Conservation (phyloP, 768 basidiomycete species). For the Termitomyces heimii region DNA sequence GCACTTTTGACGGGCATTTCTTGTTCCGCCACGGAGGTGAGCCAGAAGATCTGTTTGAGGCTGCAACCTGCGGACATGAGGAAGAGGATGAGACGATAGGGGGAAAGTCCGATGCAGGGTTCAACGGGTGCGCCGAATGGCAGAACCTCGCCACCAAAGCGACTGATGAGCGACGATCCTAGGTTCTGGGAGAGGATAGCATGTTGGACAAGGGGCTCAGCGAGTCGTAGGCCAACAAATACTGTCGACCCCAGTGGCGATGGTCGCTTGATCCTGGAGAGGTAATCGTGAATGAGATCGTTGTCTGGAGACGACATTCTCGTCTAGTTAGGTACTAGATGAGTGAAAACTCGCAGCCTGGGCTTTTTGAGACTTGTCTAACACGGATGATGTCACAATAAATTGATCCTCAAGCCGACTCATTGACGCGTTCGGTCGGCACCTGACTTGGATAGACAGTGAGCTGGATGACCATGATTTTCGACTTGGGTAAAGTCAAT, state of each 20-base stretch:
- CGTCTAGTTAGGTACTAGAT: background rate
- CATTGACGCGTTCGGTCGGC: background rate
- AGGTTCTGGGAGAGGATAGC: constrained; percentile 4
- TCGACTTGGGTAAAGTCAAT: no score
- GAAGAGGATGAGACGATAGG: constrained; percentile 8
- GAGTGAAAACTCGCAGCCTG: no score
- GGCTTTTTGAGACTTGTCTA: constrained; percentile 1
- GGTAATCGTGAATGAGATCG: background rate
- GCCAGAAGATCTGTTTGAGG: constrained; percentile 9
- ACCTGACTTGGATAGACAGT: background rate
- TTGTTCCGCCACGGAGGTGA: constrained; percentile 1
- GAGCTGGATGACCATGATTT: no score
- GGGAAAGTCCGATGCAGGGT: constrained; percentile 3
- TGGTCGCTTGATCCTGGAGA: constrained; percentile 7
- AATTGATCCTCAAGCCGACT: background rate
- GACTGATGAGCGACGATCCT: constrained; percentile 4
- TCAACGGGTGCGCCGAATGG: constrained; percentile 1
- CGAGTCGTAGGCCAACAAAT: constrained; percentile 7
- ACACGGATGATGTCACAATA: background rate
- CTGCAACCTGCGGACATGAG: constrained; percentile 6
- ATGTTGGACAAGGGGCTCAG: constrained; percentile 8
- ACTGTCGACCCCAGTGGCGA: constrained; percentile 8
- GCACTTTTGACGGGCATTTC: constrained; percentile 7
- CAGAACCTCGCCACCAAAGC: constrained; percentile 1
- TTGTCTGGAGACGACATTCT: background rate